Evolutionary conservation across 1,139 yeast genomes (phyloP).

Genomic region (Torulaspora pretoriensis): DNA sequence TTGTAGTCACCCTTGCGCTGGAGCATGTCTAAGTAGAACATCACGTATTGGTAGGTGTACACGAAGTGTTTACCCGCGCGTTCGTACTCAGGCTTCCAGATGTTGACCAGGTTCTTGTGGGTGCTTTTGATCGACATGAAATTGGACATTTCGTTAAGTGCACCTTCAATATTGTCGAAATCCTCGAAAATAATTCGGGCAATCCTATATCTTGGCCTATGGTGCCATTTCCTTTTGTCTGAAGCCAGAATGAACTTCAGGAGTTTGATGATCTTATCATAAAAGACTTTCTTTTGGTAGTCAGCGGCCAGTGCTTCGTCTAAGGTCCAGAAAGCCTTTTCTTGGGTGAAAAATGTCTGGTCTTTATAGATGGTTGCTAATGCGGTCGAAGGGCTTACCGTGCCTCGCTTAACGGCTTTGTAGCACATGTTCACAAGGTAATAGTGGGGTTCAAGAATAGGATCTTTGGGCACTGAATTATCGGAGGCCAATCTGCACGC

Average conservation of each 20-base stretch:
- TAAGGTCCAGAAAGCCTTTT: slow-evolving; percentile 21
- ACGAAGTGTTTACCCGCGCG: slow-evolving; percentile 90
- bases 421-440: slow-evolving; percentile 53
- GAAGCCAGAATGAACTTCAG: slow-evolving; percentile 43
- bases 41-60: slow-evolving; percentile 67
- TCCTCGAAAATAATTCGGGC: slow-evolving; percentile 60
- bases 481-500: slow-evolving; percentile 45
- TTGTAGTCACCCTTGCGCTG: slow-evolving; percentile 53
- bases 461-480: slow-evolving; percentile 46
- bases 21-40: slow-evolving; percentile 57
- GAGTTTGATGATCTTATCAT: slow-evolving; percentile 36
- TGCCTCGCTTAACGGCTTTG: slow-evolving; percentile 48
- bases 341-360: slow-evolving; percentile 31
- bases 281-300: slow-evolving; percentile 24
- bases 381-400: slow-evolving; percentile 41
- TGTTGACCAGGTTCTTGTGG: slow-evolving; percentile 68
- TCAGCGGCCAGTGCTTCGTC: slow-evolving; percentile 15
- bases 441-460: slow-evolving; percentile 71
- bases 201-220: slow-evolving; percentile 72
- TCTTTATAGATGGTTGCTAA: slow-evolving; percentile 41
- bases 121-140: slow-evolving; percentile 64
- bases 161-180: slow-evolving; percentile 48
- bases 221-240: slow-evolving; percentile 92
- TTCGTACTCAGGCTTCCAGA: slow-evolving; percentile 92
- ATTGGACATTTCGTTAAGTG: slow-evolving; percentile 59